Conservation (phyloP, 768 basidiomycete genomes). For the Fomitopsis serialis region DNA sequence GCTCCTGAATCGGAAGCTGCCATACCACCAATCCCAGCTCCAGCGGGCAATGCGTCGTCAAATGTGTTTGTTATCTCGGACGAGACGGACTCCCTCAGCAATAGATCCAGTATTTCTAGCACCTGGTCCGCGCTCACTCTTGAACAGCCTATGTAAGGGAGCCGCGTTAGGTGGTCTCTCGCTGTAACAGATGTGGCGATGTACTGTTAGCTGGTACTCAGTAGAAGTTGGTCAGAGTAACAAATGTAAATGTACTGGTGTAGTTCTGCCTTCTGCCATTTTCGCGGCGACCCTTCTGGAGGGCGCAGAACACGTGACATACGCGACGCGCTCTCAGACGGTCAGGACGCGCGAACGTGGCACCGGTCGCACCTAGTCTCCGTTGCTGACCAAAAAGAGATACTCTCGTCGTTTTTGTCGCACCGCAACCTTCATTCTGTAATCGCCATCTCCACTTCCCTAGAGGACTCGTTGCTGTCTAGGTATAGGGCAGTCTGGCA, state of each 20-base stretch:
- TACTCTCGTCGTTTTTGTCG: too few species aligned
- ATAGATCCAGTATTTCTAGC: neutral
- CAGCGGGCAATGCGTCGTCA: neutral
- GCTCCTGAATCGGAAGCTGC: neutral
- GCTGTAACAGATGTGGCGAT: neutral
- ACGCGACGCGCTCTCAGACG: too few species aligned
- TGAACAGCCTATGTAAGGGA: neutral
- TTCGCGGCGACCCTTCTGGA: too few species aligned
- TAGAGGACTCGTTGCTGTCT: neutral
- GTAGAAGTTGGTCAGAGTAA: neutral
- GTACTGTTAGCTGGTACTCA: neutral
- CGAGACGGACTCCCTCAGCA: conserved; percentile 2
- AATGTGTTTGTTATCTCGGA: conserved; percentile 3
- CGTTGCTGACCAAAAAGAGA: too few species aligned
- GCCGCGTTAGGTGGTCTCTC: neutral
- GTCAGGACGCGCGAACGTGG: too few species aligned
- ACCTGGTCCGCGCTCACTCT: neutral
- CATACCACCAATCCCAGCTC: neutral
- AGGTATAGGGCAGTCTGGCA: neutral
- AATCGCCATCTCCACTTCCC: neutral
- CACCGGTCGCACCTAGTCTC: too few species aligned
- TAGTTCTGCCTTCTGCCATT: too few species aligned
- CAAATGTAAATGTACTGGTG: too few species aligned
- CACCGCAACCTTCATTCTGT: too few species aligned
- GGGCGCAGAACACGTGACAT: too few species aligned